Evolutionary conservation across 257 asterid species (phyloP), one percentile per base, ranked within the genome.

Genomic region (Solanum acaule): DNA sequence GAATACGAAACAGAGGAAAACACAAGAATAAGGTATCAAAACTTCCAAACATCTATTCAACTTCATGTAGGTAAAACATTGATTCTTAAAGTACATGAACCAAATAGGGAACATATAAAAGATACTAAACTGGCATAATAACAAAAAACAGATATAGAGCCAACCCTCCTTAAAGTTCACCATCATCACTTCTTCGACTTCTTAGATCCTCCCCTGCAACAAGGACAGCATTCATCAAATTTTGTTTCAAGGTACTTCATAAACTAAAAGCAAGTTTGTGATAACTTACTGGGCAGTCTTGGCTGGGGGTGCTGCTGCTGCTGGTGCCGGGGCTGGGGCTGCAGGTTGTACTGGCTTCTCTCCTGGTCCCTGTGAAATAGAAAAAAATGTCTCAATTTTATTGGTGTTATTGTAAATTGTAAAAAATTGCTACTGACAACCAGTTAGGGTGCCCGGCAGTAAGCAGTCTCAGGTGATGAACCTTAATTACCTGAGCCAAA

Each of bases 271-370:
- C 78, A 63, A n/a, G 5, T 63, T 25, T 6, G 15, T 15, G 18
- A 63, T 84, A 37, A 93, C 99, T 94, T 88, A 94, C 98, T 90
- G 94, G n/a, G 96, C 90, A 88, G 91, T 91, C 88, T 96, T 95
- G 44, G 96, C 15, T 83, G 95, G 82, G 44, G 97, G 89, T 6
- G 93, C 90, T 70, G 98, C 85, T 1, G 81, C 29, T n/a, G 93
- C 89, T 16, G 90, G 90, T 34, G 95, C 93, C 2, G 31, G 31
- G 31, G 31, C 31, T 6, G 70, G 68, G 5, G 73, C 82, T 6
- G 94, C 89, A 5, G 94, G 89, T 18, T 92, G 92, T 18, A 92
- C 93, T 29, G 85, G 91, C 86, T 88, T 94, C 73, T 93, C 96
- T 73, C 91, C 94, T 1, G 98, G 98, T 4, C 98, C 98, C 98